phyloP scores from a whole-genome alignment of 1,139 yeast species.

The Kodamaea derodonti region DNA sequence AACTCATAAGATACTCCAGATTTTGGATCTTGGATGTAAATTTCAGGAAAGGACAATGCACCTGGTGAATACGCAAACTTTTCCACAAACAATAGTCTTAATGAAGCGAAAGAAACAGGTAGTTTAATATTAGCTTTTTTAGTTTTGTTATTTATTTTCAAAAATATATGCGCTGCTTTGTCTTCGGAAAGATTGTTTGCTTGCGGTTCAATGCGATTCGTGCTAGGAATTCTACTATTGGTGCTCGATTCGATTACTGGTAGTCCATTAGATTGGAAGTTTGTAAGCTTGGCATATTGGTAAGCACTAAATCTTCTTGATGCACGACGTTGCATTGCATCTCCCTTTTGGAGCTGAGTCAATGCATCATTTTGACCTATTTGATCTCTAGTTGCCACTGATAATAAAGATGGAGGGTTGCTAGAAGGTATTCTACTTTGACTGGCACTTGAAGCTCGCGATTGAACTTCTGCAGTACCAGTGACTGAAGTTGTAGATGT shows the following conservation, averaged over 20 bases:
- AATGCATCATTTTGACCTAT: slow-evolving; percentile 48
- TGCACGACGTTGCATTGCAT: slow-evolving; percentile 83
- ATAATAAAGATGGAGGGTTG: slow-evolving; percentile 1
- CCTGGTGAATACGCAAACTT: slow-evolving; percentile 84
- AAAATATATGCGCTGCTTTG: slow-evolving; percentile 33
- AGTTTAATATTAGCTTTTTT: slow-evolving; percentile 54
- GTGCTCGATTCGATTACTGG: slow-evolving; percentile 10
- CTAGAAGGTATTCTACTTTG: slow-evolving; percentile 8
- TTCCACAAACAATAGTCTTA: slow-evolving; percentile 77
- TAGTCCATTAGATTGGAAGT: slow-evolving; percentile 32
- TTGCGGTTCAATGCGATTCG: slow-evolving; percentile 2
- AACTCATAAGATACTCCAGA: slow-evolving; percentile 70
- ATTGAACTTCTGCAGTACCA: slow-evolving; percentile 8
- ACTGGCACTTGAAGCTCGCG: slow-evolving; percentile 3
- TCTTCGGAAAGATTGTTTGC: slow-evolving; percentile 3
- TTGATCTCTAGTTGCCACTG: slow-evolving; percentile 2
- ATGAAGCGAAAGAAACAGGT: slow-evolving; percentile 57
- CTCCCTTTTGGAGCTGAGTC: slow-evolving; percentile 73
- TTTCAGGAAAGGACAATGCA: slow-evolving; percentile 68
- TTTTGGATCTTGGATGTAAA: slow-evolving; percentile 64
- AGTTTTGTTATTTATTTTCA: slow-evolving; percentile 55
- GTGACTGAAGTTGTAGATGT: slow-evolving; percentile 2
- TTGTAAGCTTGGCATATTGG: slow-evolving; percentile 78
- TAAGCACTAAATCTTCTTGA: slow-evolving; percentile 90
- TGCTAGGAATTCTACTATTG: slow-evolving; percentile 2